These are phyloP conservation scores for Clavispora fructus DNA, from an alignment of 805 yeast species.

Conservation along the genomic window DNA sequence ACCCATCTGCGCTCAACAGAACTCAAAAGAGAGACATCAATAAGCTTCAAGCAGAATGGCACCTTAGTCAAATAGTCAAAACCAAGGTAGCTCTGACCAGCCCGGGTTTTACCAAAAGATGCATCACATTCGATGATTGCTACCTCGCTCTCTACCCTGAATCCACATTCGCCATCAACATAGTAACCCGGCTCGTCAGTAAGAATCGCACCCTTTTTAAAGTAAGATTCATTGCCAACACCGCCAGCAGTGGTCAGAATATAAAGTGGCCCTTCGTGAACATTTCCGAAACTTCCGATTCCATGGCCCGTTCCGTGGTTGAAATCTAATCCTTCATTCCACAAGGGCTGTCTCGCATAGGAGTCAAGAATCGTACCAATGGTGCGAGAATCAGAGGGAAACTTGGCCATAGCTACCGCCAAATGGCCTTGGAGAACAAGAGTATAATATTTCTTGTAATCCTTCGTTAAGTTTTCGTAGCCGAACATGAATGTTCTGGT, in stretches of 20 bases:
- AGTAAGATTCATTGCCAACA: conserved; percentile 42
- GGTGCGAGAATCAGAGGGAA: conserved; percentile 58
- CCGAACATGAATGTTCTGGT: conserved; percentile 81
- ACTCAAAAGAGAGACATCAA: conserved; percentile 26
- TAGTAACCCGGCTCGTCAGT: conserved; percentile 96
- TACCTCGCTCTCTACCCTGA: conserved; percentile 83
- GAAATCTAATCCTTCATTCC: conserved; percentile 80
- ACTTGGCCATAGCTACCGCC: conserved; percentile 72
- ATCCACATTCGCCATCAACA: conserved; percentile 83
- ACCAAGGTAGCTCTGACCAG: conserved; percentile 27
- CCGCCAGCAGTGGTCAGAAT: conserved; percentile 54
- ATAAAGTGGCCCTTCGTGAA: conserved; percentile 93
- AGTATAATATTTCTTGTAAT: conserved; percentile 69
- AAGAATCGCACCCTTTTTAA: conserved; percentile 59
- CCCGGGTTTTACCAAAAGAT: conserved; percentile 31
- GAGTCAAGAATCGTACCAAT: conserved; percentile 75
- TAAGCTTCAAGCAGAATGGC: conserved; percentile 34
- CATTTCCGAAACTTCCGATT: conserved; percentile 85
- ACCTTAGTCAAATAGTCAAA: conserved; percentile 39
- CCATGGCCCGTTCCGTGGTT: conserved; percentile 98
- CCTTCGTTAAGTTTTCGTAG: conserved; percentile 15
- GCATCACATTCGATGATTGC: conserved; percentile 44
- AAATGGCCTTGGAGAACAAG: conserved; percentile 88
- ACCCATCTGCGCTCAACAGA: conserved; percentile 34
- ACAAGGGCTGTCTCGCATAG: conserved; percentile 76